Evolutionary conservation across 2,329 filamentous ascomycete species (phyloP).

Genomic region (Cercospora sp.): DNA sequence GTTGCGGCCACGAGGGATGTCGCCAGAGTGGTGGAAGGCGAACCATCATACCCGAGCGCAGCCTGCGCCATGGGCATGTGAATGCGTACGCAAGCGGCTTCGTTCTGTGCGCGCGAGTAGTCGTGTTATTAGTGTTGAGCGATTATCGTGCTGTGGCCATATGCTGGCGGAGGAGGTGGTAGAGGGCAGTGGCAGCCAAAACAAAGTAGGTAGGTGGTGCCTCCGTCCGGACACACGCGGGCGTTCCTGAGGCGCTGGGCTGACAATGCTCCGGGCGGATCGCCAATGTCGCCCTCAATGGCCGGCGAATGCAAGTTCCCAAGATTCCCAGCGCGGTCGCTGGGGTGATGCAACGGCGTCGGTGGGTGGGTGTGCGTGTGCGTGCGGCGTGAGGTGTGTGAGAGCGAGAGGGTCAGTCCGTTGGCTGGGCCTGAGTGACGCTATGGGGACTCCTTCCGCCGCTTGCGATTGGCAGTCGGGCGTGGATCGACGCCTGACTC

Average conservation of each 20-base stretch:
- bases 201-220: constrained; percentile 4
- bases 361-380: not conserved
- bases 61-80: constrained; percentile 31
- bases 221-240: not conserved
- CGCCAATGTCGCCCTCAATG: not conserved
- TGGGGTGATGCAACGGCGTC: not conserved
- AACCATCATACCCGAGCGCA: constrained; percentile 26
- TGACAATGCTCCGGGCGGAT: not conserved
- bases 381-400: not conserved
- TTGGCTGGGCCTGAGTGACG: constrained; percentile 3
- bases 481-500: not conserved
- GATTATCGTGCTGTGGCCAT: constrained; percentile 26
- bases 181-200: not conserved
- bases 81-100: constrained; percentile 15
- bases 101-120: not conserved
- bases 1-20: constrained; percentile 5
- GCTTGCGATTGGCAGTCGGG: constrained; percentile 1
- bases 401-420: constrained; percentile 1
- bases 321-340: not conserved
- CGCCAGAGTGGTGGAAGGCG: constrained; percentile 18
- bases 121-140: not conserved
- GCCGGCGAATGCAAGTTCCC: not conserved
- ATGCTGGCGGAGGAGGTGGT: not conserved
- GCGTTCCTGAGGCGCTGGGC: not conserved
- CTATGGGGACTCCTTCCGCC: constrained; percentile 1